Evolutionary conservation across 805 yeast genomes (phyloP).

Genomic region (Ogataea trehaloabstinens): DNA sequence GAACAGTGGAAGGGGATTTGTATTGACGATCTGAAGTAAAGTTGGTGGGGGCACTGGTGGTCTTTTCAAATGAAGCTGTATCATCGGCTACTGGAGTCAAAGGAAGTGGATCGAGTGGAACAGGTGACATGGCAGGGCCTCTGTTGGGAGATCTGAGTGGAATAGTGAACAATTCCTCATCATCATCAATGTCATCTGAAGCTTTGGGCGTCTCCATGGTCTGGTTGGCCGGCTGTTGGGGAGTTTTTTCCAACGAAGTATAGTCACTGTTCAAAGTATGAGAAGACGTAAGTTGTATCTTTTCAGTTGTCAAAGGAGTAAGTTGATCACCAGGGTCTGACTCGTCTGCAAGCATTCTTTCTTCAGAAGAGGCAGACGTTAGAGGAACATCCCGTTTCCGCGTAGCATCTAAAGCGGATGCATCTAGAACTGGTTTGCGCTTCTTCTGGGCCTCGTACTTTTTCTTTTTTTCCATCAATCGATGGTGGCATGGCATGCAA

Average conservation of each 20-base stretch:
- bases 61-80: constrained; percentile 1
- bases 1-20: constrained; percentile 10
- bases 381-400: neutral
- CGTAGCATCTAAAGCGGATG: neutral
- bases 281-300: constrained; percentile 14
- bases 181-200: constrained; percentile 5
- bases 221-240: constrained; percentile 1
- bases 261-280: constrained; percentile 15
- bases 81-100: constrained; percentile 1
- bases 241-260: constrained; percentile 5
- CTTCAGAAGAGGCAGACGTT: constrained; percentile 1
- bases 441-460: constrained; percentile 50
- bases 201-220: neutral
- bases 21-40: constrained; percentile 8
- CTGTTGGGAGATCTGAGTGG: constrained; percentile 34
- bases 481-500: constrained; percentile 90
- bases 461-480: constrained; percentile 71
- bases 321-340: constrained; percentile 12
- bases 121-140: neutral
- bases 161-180: constrained; percentile 23
- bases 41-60: neutral
- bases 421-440: constrained; percentile 3
- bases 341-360: constrained; percentile 3
- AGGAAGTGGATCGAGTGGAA: neutral
- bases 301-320: constrained; percentile 12